A percentile compares a stretch with the other conserved stretches of the same genome.
Evolutionary conservation across 2,329 filamentous ascomycete genomes (phyloP).

Genomic region (Trichoderma endophyticum): DNA sequence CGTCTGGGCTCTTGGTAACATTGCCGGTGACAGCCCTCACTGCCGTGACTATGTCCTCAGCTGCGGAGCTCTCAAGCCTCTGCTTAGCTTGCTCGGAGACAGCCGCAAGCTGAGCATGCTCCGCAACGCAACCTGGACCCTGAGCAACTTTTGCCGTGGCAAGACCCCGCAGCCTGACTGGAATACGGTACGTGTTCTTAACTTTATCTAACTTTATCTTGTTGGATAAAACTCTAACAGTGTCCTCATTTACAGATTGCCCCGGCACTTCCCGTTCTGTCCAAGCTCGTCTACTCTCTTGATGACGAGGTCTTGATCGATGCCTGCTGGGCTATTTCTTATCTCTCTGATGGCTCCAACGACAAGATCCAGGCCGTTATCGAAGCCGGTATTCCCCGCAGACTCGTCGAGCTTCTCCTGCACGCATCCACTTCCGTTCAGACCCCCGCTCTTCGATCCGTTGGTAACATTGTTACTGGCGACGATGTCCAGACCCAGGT

Average conservation of each 20-base stretch:
- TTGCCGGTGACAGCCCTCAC: slow-evolving; percentile 94
- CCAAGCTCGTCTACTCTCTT: slow-evolving; percentile 96
- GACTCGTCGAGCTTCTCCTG: slow-evolving; percentile 95
- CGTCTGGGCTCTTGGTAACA: slow-evolving; percentile 97
- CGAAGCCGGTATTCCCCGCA: slow-evolving; percentile 93
- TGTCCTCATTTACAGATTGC: slow-evolving; percentile 62
- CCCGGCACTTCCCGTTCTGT: slow-evolving; percentile 87
- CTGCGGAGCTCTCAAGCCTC: slow-evolving; percentile 84
- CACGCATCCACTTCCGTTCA: slow-evolving; percentile 98
- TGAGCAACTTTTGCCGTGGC: slow-evolving; percentile 99
- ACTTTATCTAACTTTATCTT: no score
- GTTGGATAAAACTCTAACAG: slow-evolving; percentile 14
- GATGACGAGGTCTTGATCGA: slow-evolving; percentile 98
- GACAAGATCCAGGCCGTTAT: slow-evolving; percentile 99
- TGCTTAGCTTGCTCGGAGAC: slow-evolving; percentile 86
- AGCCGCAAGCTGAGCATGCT: slow-evolving; percentile 99
- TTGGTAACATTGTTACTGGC: slow-evolving; percentile 97
- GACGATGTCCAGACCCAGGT: slow-evolving; percentile 99
- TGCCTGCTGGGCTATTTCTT: slow-evolving; percentile 99
- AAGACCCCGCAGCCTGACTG: slow-evolving; percentile 99
- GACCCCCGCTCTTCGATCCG: slow-evolving; percentile 92
- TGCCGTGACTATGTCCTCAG: slow-evolving; percentile 96
- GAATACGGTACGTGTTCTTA: slow-evolving; percentile 69
- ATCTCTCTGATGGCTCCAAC: slow-evolving; percentile 95
- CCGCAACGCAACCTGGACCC: slow-evolving; percentile 95